phyloP scores from a whole-genome alignment of 805 yeast species.

The Komagataella phaffii region DNA sequence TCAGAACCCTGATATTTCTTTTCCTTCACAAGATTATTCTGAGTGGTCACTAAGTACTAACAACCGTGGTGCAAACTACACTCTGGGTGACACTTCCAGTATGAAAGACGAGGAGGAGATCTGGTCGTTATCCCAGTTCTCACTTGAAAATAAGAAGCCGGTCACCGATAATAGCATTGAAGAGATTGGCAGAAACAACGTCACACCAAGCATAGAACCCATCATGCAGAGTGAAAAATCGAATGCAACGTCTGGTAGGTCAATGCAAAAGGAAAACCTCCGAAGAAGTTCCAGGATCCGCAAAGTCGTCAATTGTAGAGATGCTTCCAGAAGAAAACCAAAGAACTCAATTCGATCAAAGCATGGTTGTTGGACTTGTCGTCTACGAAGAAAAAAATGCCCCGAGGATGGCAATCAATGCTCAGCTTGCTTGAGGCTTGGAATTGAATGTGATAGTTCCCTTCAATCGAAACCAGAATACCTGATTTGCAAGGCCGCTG shows the following conservation, averaged over 20 bases:
- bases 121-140: not conserved
- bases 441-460: slow-evolving; percentile 47
- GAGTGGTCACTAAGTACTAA: not conserved
- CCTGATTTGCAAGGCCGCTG: slow-evolving; percentile 28
- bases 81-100: not conserved
- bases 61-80: not conserved
- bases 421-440: slow-evolving; percentile 40
- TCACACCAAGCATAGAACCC: not conserved
- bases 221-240: not conserved
- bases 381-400: slow-evolving; percentile 61
- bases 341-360: slow-evolving; percentile 22
- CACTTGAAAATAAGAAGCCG: not conserved
- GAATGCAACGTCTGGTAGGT: not conserved
- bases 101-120: not conserved
- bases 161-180: not conserved
- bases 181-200: not conserved
- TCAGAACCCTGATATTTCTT: not conserved
- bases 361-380: slow-evolving; percentile 70
- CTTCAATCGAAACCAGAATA: slow-evolving; percentile 35
- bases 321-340: slow-evolving; percentile 1
- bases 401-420: slow-evolving; percentile 54
- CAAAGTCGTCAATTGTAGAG: not conserved
- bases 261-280: not conserved
- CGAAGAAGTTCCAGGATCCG: not conserved
- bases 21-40: not conserved